These are phyloP conservation scores for Yarrowia keelungensis DNA, from an alignment of 805 yeast species.

Conservation along the genomic window DNA sequence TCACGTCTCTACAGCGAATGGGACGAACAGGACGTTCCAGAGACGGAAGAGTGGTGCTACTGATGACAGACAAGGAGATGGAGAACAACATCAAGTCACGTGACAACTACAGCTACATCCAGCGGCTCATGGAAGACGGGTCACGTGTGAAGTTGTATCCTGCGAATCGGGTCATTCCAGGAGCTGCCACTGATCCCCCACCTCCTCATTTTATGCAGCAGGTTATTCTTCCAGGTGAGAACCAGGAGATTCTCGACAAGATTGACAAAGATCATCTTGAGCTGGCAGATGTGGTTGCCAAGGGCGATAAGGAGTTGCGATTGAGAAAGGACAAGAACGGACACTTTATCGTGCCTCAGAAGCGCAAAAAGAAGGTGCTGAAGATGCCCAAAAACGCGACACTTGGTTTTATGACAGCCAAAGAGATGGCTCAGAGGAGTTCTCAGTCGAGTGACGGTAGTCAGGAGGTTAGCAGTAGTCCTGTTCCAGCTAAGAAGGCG, in stretches of 20 bases:
- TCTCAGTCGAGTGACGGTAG: background rate
- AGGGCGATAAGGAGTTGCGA: constrained; percentile 16
- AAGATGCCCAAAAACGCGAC: constrained; percentile 19
- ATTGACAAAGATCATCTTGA: constrained; percentile 10
- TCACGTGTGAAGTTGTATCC: constrained; percentile 47
- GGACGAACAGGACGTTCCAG: constrained; percentile 98
- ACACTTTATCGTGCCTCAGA: constrained; percentile 8
- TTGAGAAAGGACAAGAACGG: constrained; percentile 17
- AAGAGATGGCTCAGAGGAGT: constrained; percentile 6
- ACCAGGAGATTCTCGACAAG: constrained; percentile 52
- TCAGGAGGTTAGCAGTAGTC: background rate
- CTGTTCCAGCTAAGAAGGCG: background rate
- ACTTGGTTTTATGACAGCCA: constrained; percentile 19
- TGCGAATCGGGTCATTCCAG: constrained; percentile 75
- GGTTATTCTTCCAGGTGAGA: constrained; percentile 76
- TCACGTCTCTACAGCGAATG: constrained; percentile 92
- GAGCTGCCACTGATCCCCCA: constrained; percentile 46
- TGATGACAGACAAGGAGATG: constrained; percentile 80
- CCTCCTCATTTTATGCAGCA: constrained; percentile 65
- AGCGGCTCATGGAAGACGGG: constrained; percentile 60
- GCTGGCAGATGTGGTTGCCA: constrained; percentile 28
- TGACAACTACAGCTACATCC: constrained; percentile 81
- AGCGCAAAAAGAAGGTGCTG: constrained; percentile 19
- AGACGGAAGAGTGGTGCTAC: constrained; percentile 78
- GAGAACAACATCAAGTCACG: constrained; percentile 81